phyloP scores from a whole-genome alignment of 75 land plant species.

The Pinus taeda region DNA sequence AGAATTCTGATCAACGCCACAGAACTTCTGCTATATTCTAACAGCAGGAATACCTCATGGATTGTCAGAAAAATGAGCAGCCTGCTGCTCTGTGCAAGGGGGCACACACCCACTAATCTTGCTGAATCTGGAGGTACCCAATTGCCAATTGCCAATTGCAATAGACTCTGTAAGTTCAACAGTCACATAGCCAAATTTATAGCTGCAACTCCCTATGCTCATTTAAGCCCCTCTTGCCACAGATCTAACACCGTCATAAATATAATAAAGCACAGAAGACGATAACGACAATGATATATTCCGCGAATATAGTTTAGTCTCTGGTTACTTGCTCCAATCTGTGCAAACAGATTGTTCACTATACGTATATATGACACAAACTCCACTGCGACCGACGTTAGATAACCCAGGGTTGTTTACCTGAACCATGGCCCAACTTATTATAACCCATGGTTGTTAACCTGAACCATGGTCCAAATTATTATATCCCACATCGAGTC shows the following conservation, averaged over 20 bases:
- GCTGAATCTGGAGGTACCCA: background rate
- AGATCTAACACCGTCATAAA: background rate
- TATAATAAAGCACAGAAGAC: too few species aligned
- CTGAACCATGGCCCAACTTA: too few species aligned
- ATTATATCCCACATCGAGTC: too few species aligned
- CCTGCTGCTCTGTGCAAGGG: background rate
- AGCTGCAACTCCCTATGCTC: background rate
- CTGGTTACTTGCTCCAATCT: background rate
- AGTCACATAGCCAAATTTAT: slow-evolving; percentile 1
- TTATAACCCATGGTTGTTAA: too few species aligned
- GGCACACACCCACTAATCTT: slow-evolving; percentile 4
- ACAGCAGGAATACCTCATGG: background rate
- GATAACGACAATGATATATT: too few species aligned
- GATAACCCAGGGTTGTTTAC: background rate
- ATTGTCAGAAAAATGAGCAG: background rate
- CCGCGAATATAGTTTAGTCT: background rate
- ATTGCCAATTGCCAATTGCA: background rate
- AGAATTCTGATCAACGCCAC: too few species aligned
- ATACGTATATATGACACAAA: background rate
- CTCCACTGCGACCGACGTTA: background rate
- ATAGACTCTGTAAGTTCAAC: background rate
- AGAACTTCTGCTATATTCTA: too few species aligned
- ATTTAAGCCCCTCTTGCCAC: background rate
- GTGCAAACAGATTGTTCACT: background rate
- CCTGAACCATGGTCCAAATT: too few species aligned